Evolutionary conservation across 225 moss, liverwort and hornwort species (phyloP).

Genomic region (Lunularia cruciata): DNA sequence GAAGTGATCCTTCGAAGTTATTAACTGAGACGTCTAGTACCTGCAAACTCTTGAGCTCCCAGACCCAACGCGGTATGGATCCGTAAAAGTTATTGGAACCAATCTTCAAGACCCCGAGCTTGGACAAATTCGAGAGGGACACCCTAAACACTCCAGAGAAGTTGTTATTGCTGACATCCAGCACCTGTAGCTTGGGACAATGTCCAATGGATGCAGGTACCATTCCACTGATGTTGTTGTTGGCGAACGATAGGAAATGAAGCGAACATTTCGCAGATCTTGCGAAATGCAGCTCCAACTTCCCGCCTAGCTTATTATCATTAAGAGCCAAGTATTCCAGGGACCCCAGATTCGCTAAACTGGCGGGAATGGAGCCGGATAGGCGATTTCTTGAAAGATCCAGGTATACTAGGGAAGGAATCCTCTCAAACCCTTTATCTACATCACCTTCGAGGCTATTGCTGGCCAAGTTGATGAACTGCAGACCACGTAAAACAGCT

Average conservation of each 20-base stretch:
- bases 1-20: neutral
- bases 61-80: neutral
- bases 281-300: no score
- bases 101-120: neutral
- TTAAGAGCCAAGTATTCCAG: no score
- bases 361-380: neutral
- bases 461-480: neutral
- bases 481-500: neutral
- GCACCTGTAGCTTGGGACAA: neutral
- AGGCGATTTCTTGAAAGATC: conserved; percentile 5
- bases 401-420: neutral
- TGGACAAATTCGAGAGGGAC: neutral
- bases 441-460: neutral
- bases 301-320: no score
- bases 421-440: no score
- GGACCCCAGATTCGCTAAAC: neutral
- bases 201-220: neutral
- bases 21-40: neutral
- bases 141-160: neutral
- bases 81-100: neutral
- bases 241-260: neutral
- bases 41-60: neutral
- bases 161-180: no score
- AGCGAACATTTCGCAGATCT: no score
- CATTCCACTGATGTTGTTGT: neutral